Percentiles rank a stretch among this genome's conserved stretches.
phyloP scores from a whole-genome alignment of 2,329 filamentous ascomycete species.

The Sporothrix brasiliensis region DNA sequence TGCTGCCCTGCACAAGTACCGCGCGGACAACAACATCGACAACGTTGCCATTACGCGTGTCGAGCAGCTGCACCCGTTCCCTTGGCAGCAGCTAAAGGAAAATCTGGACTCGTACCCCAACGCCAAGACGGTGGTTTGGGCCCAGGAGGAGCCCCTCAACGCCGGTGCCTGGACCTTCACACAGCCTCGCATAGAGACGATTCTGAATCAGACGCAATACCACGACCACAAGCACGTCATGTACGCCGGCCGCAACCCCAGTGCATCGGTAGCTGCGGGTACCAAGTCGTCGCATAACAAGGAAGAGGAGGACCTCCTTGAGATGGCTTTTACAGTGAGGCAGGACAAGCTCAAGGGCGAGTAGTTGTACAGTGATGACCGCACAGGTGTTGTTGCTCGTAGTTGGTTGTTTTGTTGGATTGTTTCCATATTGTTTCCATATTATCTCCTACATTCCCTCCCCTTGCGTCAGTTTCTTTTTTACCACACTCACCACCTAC shows the following conservation, averaged over 20 bases:
- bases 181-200: constrained; percentile 95
- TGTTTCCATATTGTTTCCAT: constrained; percentile 1
- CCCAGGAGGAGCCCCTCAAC: constrained; percentile 96
- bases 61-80: constrained; percentile 98
- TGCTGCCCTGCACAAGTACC: constrained; percentile 86
- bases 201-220: constrained; percentile 89
- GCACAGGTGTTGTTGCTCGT: constrained; percentile 5
- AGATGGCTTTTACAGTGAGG: constrained; percentile 65
- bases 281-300: constrained; percentile 84
- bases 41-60: constrained; percentile 93
- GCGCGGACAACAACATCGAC: constrained; percentile 80
- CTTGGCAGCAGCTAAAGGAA: constrained; percentile 94
- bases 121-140: constrained; percentile 96
- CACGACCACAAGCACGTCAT: constrained; percentile 95
- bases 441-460: neutral
- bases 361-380: constrained; percentile 43
- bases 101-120: constrained; percentile 98
- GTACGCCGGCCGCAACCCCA: constrained; percentile 93
- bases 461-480: constrained; percentile 1
- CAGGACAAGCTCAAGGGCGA: constrained; percentile 72
- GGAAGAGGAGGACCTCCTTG: constrained; percentile 85
- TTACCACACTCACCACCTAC: neutral
- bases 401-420: neutral
- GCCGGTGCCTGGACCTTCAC: constrained; percentile 95
- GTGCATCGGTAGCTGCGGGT: constrained; percentile 90